A percentile compares a stretch with the other conserved stretches of the same genome.
Conservation (phyloP, 768 basidiomycete genomes). For the Lentinula guzmanii region DNA sequence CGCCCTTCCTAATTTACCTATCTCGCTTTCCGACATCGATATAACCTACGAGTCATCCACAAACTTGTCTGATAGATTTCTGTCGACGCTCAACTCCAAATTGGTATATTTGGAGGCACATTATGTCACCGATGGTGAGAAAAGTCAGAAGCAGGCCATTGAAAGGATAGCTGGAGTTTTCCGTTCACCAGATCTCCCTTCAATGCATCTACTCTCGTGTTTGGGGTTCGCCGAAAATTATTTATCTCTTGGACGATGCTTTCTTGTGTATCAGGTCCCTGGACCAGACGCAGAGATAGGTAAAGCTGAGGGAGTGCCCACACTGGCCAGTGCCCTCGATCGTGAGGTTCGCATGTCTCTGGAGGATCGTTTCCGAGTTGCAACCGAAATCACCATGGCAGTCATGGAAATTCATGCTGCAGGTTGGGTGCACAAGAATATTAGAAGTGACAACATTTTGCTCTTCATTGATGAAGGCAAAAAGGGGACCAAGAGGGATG, state of each 20-base stretch:
- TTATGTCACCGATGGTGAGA: not conserved
- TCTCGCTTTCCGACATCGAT: not conserved
- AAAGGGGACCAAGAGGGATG: no score
- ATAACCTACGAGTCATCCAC: no score
- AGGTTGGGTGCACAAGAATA: conserved; percentile 1
- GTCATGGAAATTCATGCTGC: not conserved
- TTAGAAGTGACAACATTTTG: not conserved
- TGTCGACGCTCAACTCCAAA: no score
- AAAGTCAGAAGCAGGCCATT: not conserved
- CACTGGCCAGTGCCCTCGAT: not conserved
- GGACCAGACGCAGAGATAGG: no score
- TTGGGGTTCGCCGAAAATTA: not conserved
- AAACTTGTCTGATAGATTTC: no score
- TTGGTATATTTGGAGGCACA: no score
- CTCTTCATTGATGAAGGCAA: not conserved
- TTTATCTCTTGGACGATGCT: not conserved
- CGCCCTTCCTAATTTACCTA: not conserved
- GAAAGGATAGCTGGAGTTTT: not conserved
- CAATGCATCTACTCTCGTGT: not conserved
- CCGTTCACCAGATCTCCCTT: not conserved
- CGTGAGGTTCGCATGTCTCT: not conserved
- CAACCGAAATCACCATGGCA: not conserved
- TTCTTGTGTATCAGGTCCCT: no score
- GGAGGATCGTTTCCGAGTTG: not conserved
- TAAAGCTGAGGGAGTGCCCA: not conserved